Evolutionary conservation across 176 grass and related monocot genomes (phyloP).

Genomic region (Oryza brachyantha): DNA sequence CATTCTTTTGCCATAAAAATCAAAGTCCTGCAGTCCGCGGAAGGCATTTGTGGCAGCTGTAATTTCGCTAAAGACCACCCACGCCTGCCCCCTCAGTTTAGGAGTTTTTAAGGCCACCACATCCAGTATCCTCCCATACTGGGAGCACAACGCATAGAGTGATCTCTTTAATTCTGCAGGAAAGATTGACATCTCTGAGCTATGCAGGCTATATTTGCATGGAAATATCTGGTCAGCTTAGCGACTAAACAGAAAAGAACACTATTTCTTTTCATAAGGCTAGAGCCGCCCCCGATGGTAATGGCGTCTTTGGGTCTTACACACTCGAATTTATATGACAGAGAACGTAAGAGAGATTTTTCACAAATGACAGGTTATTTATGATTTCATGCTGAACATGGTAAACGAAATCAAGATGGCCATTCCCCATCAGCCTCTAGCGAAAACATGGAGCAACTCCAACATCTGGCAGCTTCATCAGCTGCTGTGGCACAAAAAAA

Average conservation of each 20-base stretch:
- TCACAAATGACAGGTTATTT: not conserved
- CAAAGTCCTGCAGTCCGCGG: constrained; percentile 87
- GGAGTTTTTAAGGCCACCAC: constrained; percentile 85
- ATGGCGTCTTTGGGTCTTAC: not conserved
- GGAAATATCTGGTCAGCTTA: not conserved
- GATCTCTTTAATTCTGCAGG: constrained; percentile 79
- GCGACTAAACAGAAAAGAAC: not conserved
- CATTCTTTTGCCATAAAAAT: constrained; percentile 92
- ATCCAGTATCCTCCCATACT: constrained; percentile 96
- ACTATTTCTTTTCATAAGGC: not conserved
- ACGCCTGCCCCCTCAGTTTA: constrained; percentile 92
- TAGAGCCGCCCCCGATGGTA: not conserved
- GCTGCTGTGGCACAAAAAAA: not conserved
- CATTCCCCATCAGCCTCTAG: not conserved
- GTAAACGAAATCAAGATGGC: not conserved
- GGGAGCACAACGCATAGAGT: constrained; percentile 88
- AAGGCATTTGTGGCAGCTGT: constrained; percentile 90
- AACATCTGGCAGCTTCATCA: constrained; percentile 1
- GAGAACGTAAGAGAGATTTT: not conserved
- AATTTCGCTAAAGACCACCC: constrained; percentile 89
- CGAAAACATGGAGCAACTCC: not conserved
- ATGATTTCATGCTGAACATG: not conserved
- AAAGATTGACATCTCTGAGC: too few relatives aligned
- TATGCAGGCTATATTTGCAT: not conserved
- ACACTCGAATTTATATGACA: not conserved